These are phyloP conservation scores for Pilaira anomala DNA, from an alignment of 192 early-diverging fungal species.

Conservation along the genomic window DNA sequence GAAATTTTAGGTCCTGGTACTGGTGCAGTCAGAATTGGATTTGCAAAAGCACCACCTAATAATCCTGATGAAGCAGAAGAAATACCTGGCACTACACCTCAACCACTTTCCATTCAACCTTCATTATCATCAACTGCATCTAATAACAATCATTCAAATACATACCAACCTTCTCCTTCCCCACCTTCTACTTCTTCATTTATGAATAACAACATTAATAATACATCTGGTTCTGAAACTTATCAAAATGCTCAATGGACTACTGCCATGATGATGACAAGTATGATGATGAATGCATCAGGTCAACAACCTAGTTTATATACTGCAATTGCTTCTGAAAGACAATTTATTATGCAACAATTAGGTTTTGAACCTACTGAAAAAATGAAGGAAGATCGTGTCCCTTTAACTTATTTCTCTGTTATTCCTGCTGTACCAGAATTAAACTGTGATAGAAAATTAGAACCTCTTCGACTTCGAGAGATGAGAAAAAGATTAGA, in stretches of 20 bases:
- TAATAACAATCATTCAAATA: not conserved
- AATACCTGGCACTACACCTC: not conserved
- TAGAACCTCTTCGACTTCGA: slow-evolving; percentile 79
- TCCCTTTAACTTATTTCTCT: slow-evolving; percentile 56
- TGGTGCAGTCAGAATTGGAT: slow-evolving; percentile 85
- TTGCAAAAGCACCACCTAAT: slow-evolving; percentile 82
- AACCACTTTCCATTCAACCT: not conserved
- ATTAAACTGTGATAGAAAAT: slow-evolving; percentile 52
- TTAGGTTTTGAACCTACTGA: slow-evolving; percentile 8
- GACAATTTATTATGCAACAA: slow-evolving; percentile 32
- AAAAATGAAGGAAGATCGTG: slow-evolving; percentile 17
- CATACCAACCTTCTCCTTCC: not conserved
- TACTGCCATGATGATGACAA: slow-evolving; percentile 36
- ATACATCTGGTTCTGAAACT: not conserved
- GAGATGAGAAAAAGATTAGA: slow-evolving; percentile 90
- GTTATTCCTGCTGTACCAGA: slow-evolving; percentile 73
- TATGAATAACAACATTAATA: not conserved
- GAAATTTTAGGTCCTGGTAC: slow-evolving; percentile 73
- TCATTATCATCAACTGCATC: not conserved
- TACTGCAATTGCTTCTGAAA: slow-evolving; percentile 29
- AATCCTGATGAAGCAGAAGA: slow-evolving; percentile 10
- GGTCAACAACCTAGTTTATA: slow-evolving; percentile 26
- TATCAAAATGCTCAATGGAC: slow-evolving; percentile 29
- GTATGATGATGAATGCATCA: slow-evolving; percentile 31
- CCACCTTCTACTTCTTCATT: not conserved